Percentiles rank a stretch among this genome's conserved stretches.
Evolutionary conservation across 345 rosid species (phyloP).

Genomic region (Clarkia xantiana): DNA sequence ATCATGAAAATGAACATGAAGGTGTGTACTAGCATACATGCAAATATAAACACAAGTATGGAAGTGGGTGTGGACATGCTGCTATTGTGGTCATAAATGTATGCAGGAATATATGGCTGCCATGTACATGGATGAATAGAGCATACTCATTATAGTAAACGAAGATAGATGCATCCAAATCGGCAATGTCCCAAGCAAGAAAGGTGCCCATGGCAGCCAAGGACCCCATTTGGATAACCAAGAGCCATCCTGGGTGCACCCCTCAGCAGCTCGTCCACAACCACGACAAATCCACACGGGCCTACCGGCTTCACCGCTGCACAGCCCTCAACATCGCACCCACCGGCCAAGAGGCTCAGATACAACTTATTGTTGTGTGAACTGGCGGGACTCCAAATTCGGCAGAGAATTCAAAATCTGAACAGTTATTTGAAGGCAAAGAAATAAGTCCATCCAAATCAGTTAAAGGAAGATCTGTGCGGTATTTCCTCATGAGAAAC

Average conservation of each 20-base stretch:
- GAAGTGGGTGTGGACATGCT: too few species aligned
- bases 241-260: conserved; percentile 68
- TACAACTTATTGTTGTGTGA: conserved; percentile 16
- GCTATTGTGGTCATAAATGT: too few species aligned
- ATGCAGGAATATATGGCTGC: too few species aligned
- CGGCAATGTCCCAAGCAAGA: conserved; percentile 51
- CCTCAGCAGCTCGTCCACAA: conserved; percentile 74
- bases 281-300: conserved; percentile 10
- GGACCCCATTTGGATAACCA: conserved; percentile 44
- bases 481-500: conserved; percentile 73
- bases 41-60: too few species aligned
- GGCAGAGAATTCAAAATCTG: conserved; percentile 47
- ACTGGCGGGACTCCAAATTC: conserved; percentile 31
- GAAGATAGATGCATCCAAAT: conserved; percentile 49
- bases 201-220: conserved; percentile 39
- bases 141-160: conserved; percentile 80
- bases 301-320: conserved; percentile 7
- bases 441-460: conserved; percentile 23
- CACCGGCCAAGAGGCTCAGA: conserved; percentile 9
- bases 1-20: too few species aligned
- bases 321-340: conserved; percentile 2
- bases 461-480: conserved; percentile 60
- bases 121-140: neutral
- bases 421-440: conserved; percentile 24
- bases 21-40: too few species aligned